Percentiles rank a stretch among this genome's conserved stretches.
These are phyloP conservation scores for Hypoxylon rubiginosum DNA, from an alignment of 2,329 filamentous ascomycete species.

Conservation along the genomic window DNA sequence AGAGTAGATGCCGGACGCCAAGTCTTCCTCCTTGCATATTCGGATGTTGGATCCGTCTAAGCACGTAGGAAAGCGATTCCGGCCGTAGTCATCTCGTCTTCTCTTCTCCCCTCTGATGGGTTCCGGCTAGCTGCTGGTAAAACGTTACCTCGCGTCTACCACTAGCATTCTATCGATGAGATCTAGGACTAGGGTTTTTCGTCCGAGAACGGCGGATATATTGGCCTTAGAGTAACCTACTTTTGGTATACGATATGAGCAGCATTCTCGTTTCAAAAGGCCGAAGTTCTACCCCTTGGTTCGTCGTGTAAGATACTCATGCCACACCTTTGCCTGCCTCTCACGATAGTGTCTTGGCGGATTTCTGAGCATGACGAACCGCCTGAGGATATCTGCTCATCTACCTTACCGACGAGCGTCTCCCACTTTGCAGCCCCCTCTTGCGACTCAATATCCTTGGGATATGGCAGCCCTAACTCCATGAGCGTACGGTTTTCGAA, in stretches of 20 bases:
- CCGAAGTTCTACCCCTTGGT: slow-evolving; percentile 10
- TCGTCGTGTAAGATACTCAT: slow-evolving; percentile 41
- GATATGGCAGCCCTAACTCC: slow-evolving; percentile 45
- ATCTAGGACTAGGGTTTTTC: no score
- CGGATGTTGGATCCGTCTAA: no score
- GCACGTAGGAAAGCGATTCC: no score
- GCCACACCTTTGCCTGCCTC: slow-evolving; percentile 38
- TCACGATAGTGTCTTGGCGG: slow-evolving; percentile 46
- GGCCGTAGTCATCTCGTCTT: no score
- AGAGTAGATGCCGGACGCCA: no score
- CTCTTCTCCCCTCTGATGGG: no score
- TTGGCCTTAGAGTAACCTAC: no score
- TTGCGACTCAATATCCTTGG: slow-evolving; percentile 31
- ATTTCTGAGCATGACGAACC: slow-evolving; percentile 45
- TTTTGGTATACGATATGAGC: no score
- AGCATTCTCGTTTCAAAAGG: slow-evolving; percentile 13
- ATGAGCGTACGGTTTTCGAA: slow-evolving; percentile 40
- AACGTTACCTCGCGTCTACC: no score
- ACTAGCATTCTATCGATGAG: no score
- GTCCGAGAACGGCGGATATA: no score
- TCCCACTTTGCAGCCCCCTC: slow-evolving; percentile 43
- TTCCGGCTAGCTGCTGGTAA: no score
- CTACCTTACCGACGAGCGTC: slow-evolving; percentile 42
- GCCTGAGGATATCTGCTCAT: slow-evolving; percentile 40
- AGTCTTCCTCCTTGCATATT: not conserved